Percentiles rank a stretch among this genome's conserved stretches.
Evolutionary conservation across 768 basidiomycete genomes (phyloP).

Genomic region (Lactarius evosmus): DNA sequence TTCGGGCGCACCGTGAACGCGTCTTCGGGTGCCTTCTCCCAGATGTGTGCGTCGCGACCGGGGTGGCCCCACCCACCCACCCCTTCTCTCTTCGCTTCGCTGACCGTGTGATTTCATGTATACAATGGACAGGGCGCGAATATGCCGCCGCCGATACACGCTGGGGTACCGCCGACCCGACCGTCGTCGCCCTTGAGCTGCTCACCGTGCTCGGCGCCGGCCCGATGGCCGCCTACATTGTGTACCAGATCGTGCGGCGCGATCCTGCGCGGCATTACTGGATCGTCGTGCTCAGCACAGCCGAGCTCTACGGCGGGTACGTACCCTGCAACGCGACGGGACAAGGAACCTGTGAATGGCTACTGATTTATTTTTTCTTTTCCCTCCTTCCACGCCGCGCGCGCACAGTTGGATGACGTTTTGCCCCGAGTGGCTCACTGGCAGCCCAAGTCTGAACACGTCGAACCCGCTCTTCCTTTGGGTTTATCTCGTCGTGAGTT

Average conservation of each 20-base stretch:
- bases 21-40: slow-evolving; percentile 64
- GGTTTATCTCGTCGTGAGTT: slow-evolving; percentile 75
- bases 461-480: slow-evolving; percentile 70
- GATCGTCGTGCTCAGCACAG: slow-evolving; percentile 74
- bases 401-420: slow-evolving; percentile 72
- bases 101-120: background rate
- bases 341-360: background rate
- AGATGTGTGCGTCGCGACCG: slow-evolving; percentile 60
- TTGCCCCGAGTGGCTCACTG: slow-evolving; percentile 81
- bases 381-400: background rate
- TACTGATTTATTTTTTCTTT: background rate
- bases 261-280: slow-evolving; percentile 74
- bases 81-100: slow-evolving; percentile 1
- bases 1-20: slow-evolving; percentile 73
- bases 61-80: no score
- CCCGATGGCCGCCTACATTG: slow-evolving; percentile 69
- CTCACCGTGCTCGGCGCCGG: slow-evolving; percentile 79
- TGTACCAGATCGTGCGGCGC: slow-evolving; percentile 57
- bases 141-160: slow-evolving; percentile 77
- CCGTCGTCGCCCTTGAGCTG: slow-evolving; percentile 77
- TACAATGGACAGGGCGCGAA: slow-evolving; percentile 58
- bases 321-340: slow-evolving; percentile 20
- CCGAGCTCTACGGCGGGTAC: slow-evolving; percentile 74
- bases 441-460: slow-evolving; percentile 66
- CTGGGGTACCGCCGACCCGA: slow-evolving; percentile 78